Evolutionary conservation across 768 basidiomycete species (phyloP).

Genomic region (Naganishia onofrii): DNA sequence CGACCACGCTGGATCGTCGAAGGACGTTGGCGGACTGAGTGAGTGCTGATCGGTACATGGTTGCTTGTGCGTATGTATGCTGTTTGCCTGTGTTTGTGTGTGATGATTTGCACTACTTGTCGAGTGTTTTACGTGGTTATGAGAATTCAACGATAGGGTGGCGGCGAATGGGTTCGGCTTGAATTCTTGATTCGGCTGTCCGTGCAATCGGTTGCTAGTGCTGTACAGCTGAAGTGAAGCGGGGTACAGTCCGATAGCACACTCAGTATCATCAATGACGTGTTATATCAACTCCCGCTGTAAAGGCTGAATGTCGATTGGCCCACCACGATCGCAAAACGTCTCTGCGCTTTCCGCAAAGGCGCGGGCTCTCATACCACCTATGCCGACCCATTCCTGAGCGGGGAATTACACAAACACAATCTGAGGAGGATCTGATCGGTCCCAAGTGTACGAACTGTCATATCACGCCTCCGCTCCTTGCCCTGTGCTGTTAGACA

Average conservation of each 20-base stretch:
- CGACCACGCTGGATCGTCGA: conserved; percentile 17
- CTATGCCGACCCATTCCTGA: no score
- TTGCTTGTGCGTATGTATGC: neutral
- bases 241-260: neutral
- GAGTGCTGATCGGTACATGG: conserved; percentile 22
- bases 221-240: neutral
- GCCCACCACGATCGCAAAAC: neutral
- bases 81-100: neutral
- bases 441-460: no score
- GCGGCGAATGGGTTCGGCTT: conserved; percentile 22
- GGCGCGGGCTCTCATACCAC: neutral
- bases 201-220: neutral
- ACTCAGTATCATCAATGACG: neutral
- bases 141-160: neutral
- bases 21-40: conserved; percentile 14
- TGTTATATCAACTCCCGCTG: neutral
- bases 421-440: no score
- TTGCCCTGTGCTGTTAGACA: neutral
- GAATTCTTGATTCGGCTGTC: conserved; percentile 8
- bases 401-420: no score
- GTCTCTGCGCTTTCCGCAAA: conserved; percentile 16
- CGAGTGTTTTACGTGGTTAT: neutral
- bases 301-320: conserved; percentile 18
- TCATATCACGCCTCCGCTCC: no score
- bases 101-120: no score